phyloP scores from a whole-genome alignment of 1,284 basidiomycete genomes.

The Leccinum insolens region DNA sequence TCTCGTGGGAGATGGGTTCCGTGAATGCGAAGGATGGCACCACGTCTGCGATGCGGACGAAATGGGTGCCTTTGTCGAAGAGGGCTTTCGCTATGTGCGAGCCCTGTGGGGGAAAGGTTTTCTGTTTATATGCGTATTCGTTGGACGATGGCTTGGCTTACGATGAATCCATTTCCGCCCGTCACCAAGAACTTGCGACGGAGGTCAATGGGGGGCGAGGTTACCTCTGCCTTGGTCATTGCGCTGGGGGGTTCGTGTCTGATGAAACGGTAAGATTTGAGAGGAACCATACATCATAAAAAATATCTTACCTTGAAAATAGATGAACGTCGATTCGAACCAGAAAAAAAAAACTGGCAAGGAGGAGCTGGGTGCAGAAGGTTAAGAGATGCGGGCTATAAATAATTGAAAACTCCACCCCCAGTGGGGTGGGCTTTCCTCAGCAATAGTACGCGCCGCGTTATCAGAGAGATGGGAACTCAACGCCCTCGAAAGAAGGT shows the following conservation, averaged over 20 bases:
- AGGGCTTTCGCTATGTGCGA: conserved; percentile 51
- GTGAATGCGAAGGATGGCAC: conserved; percentile 30
- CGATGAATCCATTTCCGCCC: conserved; percentile 61
- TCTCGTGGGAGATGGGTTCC: conserved; percentile 38
- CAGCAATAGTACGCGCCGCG: neutral
- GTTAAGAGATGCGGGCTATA: neutral
- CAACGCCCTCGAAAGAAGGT: conserved; percentile 5
- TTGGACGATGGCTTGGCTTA: conserved; percentile 31
- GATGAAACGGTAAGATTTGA: neutral
- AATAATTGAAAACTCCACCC: neutral
- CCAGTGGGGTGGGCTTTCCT: neutral
- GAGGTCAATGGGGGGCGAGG: neutral
- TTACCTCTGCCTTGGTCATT: conserved; percentile 8
- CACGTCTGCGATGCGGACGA: conserved; percentile 50
- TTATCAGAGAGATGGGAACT: conserved; percentile 2
- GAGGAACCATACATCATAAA: neutral
- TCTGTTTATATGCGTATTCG: conserved; percentile 1
- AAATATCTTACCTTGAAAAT: conserved; percentile 1
- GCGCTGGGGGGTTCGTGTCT: neutral
- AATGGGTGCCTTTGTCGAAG: conserved; percentile 27
- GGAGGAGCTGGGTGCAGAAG: neutral
- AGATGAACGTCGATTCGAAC: neutral
- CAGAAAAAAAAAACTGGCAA: neutral
- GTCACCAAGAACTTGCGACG: conserved; percentile 45
- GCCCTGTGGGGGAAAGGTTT: conserved; percentile 39